Conservation (phyloP, 2,329 filamentous ascomycete species). For the Ophiostoma ips region DNA sequence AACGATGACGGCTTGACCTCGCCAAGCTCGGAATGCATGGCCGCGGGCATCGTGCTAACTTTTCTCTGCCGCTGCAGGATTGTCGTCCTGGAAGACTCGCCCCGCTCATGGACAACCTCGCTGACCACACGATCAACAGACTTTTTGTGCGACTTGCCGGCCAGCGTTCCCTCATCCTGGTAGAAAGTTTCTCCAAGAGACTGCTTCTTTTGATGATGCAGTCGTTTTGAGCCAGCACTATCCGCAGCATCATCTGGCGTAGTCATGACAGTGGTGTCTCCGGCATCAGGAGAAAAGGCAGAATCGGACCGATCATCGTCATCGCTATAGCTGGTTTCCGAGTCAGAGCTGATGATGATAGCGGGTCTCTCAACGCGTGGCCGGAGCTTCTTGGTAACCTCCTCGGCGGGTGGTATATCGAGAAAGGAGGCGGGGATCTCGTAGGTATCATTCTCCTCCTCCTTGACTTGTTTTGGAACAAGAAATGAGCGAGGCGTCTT, state of each 20-base stretch:
- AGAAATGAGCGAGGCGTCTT: neutral
- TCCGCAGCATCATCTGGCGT: neutral
- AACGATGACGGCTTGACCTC: neutral
- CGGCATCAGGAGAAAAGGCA: neutral
- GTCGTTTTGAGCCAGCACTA: neutral
- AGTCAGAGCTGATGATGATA: slow-evolving; percentile 10
- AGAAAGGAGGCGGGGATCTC: neutral
- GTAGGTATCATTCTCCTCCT: neutral
- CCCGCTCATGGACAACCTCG: no score
- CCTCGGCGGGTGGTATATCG: neutral
- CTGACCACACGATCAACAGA: neutral
- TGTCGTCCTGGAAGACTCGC: neutral
- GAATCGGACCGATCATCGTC: no score
- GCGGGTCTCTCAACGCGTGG: slow-evolving; percentile 2
- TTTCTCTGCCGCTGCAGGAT: neutral
- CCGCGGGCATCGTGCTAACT: neutral
- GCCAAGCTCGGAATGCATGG: no score
- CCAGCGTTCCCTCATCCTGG: neutral
- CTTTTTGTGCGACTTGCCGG: neutral
- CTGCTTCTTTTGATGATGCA: neutral
- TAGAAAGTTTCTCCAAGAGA: neutral
- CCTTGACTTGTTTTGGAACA: neutral
- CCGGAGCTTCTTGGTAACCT: slow-evolving; percentile 4
- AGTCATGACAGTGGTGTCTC: neutral
- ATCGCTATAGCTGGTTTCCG: neutral